Evolutionary conservation across 2,329 filamentous ascomycete species (phyloP).

Genomic region (Ascochyta fabae): DNA sequence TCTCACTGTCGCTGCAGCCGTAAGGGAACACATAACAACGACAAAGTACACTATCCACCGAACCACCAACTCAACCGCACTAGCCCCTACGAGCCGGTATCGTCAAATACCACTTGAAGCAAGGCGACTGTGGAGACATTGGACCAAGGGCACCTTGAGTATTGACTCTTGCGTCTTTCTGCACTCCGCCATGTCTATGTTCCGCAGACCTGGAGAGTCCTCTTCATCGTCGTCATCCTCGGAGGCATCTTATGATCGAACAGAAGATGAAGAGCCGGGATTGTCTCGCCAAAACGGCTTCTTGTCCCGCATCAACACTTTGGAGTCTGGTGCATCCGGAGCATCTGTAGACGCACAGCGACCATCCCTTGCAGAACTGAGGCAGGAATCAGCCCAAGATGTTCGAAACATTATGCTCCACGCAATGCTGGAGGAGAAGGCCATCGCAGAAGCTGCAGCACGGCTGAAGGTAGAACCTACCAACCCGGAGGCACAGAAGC

Average conservation of each 20-base stretch:
- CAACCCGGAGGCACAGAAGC: constrained; percentile 47
- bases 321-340: constrained; percentile 33
- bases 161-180: background rate
- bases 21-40: constrained; percentile 16
- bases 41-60: constrained; percentile 3
- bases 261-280: constrained; percentile 28
- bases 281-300: constrained; percentile 24
- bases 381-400: constrained; percentile 33
- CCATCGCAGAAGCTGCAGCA: constrained; percentile 48
- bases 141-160: background rate
- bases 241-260: constrained; percentile 26
- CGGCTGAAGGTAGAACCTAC: constrained; percentile 41
- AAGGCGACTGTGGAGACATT: no score
- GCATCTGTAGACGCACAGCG: constrained; percentile 14
- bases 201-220: constrained; percentile 43
- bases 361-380: constrained; percentile 21
- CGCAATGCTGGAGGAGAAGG: constrained; percentile 55
- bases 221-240: constrained; percentile 42
- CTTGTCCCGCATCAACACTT: constrained; percentile 38
- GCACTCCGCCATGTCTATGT: constrained; percentile 38
- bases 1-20: constrained; percentile 27
- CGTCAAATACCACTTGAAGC: background rate
- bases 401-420: constrained; percentile 52
- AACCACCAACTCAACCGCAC: background rate
- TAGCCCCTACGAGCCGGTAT: background rate